Conservation (phyloP, 2,329 filamentous ascomycete species). For the Macrophomina tecta region DNA sequence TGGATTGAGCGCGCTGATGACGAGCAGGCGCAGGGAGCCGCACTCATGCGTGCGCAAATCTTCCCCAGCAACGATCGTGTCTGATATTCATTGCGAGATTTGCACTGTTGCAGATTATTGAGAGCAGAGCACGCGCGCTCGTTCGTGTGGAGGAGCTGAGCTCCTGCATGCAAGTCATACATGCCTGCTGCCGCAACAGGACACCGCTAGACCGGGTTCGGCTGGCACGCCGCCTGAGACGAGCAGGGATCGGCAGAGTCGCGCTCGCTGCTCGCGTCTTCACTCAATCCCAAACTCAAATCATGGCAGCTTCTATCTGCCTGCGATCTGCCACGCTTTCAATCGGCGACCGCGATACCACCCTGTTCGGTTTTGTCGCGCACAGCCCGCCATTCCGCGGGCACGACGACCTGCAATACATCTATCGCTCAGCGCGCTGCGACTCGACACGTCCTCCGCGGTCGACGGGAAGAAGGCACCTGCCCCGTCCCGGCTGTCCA, state of each 20-base stretch:
- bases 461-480: background rate
- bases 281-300: conserved; percentile 21
- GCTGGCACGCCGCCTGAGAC: conserved; percentile 9
- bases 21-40: conserved; percentile 14
- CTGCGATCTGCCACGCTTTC: background rate
- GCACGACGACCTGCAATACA: background rate
- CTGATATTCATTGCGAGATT: conserved; percentile 27
- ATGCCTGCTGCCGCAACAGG: conserved; percentile 13
- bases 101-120: conserved; percentile 21
- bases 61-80: conserved; percentile 23
- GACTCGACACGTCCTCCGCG: background rate
- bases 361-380: background rate
- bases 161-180: conserved; percentile 23
- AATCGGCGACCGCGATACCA: conserved; percentile 1
- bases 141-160: conserved; percentile 16
- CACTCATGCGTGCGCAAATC: conserved; percentile 18
- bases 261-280: background rate
- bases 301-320: background rate
- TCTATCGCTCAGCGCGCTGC: background rate
- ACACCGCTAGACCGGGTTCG: conserved; percentile 15
- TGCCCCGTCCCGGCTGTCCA: background rate
- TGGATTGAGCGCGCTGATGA: conserved; percentile 21
- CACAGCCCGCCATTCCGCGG: background rate
- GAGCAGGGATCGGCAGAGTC: conserved; percentile 20
- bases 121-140: conserved; percentile 2